A percentile compares a stretch with the other conserved stretches of the same genome.
Evolutionary conservation across 2,329 filamentous ascomycete genomes (phyloP).

Genomic region (Diaporthe aspalathi): DNA sequence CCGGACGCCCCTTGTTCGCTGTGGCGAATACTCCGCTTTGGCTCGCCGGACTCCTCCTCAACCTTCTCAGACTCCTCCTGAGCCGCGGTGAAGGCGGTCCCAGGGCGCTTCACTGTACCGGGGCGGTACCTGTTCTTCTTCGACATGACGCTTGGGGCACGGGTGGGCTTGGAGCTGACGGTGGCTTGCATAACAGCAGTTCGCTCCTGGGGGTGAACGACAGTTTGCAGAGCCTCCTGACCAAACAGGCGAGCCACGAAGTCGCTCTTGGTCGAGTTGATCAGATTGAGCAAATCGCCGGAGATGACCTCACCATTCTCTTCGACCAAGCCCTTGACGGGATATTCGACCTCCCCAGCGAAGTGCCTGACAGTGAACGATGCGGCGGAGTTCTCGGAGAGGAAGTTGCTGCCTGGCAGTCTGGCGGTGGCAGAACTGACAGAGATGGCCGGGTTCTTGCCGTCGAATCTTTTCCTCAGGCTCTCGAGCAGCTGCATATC

Average conservation of each 20-base stretch:
- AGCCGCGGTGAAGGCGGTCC: constrained; percentile 48
- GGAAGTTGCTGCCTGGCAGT: constrained; percentile 89
- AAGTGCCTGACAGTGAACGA: constrained; percentile 95
- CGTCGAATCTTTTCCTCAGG: constrained; percentile 90
- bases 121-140: constrained; percentile 71
- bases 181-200: constrained; percentile 94
- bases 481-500: constrained; percentile 93
- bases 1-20: constrained; percentile 88
- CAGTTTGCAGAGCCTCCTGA: constrained; percentile 92
- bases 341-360: constrained; percentile 95
- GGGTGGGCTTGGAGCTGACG: constrained; percentile 93
- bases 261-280: constrained; percentile 86
- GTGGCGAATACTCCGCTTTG: constrained; percentile 52
- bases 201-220: constrained; percentile 92
- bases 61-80: constrained; percentile 49
- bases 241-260: constrained; percentile 93
- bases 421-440: constrained; percentile 80
- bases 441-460: constrained; percentile 90
- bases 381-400: constrained; percentile 82
- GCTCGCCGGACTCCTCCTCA: constrained; percentile 60
- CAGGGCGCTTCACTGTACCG: constrained; percentile 50
- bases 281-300: constrained; percentile 93
- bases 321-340: constrained; percentile 86
- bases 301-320: constrained; percentile 97
- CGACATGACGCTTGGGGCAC: constrained; percentile 92